Evolutionary conservation across 768 basidiomycete species (phyloP).

Genomic region (Kwoniella shandongensis): DNA sequence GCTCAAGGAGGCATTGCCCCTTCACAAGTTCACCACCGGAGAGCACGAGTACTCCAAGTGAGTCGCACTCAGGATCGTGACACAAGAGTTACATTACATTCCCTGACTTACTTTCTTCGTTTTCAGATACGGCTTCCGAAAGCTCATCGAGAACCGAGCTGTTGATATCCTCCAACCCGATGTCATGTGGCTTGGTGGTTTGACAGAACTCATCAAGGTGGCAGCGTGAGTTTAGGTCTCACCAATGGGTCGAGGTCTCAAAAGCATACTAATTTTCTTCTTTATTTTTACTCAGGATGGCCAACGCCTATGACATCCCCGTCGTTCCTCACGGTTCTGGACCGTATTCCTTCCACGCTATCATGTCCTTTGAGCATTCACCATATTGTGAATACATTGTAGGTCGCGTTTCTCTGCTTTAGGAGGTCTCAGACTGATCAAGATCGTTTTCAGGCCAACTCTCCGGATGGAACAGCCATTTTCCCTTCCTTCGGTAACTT

Average conservation of each 20-base stretch:
- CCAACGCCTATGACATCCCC: constrained; percentile 58
- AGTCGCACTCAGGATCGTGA: neutral
- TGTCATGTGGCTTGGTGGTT: constrained; percentile 54
- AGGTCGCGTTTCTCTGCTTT: constrained; percentile 5
- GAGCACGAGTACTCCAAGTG: constrained; percentile 56
- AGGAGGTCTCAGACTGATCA: constrained; percentile 10
- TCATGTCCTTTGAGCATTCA: constrained; percentile 56
- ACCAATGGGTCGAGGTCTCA: too few species aligned
- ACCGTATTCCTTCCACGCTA: constrained; percentile 59
- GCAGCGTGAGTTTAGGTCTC: constrained; percentile 37
- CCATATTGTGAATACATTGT: constrained; percentile 54
- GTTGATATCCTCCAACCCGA: constrained; percentile 56
- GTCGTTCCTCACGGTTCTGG: constrained; percentile 59
- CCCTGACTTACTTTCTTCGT: too few species aligned
- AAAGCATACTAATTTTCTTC: neutral
- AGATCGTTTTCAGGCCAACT: constrained; percentile 51
- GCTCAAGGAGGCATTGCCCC: constrained; percentile 53
- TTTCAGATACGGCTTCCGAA: constrained; percentile 53
- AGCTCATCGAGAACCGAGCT: constrained; percentile 54
- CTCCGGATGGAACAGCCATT: constrained; percentile 56
- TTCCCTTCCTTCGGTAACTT: constrained; percentile 57
- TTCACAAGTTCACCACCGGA: constrained; percentile 55
- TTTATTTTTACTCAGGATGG: constrained; percentile 37
- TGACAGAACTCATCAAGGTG: constrained; percentile 55
- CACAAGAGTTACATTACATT: too few species aligned